Base-by-base conservation (phyloP, 202 grass and related monocot species). In the Eragrostis tef region DNA sequence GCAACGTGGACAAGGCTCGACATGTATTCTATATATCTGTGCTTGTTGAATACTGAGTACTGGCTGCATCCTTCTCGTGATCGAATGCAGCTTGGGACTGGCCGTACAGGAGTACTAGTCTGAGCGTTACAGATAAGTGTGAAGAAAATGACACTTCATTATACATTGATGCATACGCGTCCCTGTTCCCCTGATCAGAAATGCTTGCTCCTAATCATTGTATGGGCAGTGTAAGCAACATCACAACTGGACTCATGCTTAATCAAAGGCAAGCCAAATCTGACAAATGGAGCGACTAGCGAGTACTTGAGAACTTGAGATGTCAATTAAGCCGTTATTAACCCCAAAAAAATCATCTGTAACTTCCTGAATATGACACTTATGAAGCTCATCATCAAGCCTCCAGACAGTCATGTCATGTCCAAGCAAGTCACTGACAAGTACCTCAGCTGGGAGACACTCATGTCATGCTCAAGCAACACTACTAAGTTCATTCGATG, bases 171-270 rank as follows among this genome's bases (percentile, higher is more conserved):
- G 81, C n/a, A 24, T 27, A 3, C 20, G 31, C 58, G 68, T 65
- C 24, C 68, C 50, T 80, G 9, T 36, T n/a, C 1, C n/a, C n/a
- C n/a, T n/a, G n/a, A n/a, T n/a, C 74, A n/a, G 49, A 57, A 46
- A 71, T 11, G n/a, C 60, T 76, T n/a, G 42, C 80, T 52, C 34
- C 22, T 36, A 73, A 70, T 82, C 64, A 77, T 87, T 77, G 79
- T 26, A 26, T n/a, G 9, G 31, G 22, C 51, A 54, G 69, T 42
- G 69, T 16, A 84, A 70, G 22, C 46, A 41, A 11, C 36, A 49
- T 57, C 24, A 39, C 53, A 78, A 73, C 80, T 87, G 73, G 66
- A 70, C 22, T 64, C 52, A 24, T 48, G 36, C 10, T 17, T 16
- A 9, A 42, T 65, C 8, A 12, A 43, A 44, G 20, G 6, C 46